Conservation (phyloP, 768 basidiomycete species). For the Lanmaoa rubissima region DNA sequence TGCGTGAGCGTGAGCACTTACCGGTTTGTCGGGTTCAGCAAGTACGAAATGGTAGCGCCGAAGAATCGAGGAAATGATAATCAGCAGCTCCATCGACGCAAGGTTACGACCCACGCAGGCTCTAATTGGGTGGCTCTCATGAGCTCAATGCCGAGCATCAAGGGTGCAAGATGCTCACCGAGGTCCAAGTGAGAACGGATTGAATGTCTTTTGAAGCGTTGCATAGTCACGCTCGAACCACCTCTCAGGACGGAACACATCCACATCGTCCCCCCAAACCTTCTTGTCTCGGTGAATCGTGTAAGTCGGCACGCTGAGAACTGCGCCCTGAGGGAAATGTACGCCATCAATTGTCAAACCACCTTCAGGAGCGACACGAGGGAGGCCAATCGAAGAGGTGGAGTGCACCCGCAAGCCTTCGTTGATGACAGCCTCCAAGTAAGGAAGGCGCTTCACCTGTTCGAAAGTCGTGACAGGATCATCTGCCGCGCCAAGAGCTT, state of each 20-base stretch:
- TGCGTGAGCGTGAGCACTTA: slow-evolving; percentile 31
- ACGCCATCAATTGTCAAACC: slow-evolving; percentile 55
- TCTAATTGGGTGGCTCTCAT: slow-evolving; percentile 34
- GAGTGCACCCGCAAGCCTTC: slow-evolving; percentile 85
- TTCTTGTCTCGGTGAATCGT: slow-evolving; percentile 71
- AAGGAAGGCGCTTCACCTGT: slow-evolving; percentile 70
- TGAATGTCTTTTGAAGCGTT: slow-evolving; percentile 69
- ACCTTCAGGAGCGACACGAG: slow-evolving; percentile 72
- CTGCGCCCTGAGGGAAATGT: slow-evolving; percentile 71
- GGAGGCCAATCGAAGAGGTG: slow-evolving; percentile 80
- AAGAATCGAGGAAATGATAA: slow-evolving; percentile 80
- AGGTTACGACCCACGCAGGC: slow-evolving; percentile 85
- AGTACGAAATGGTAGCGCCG: slow-evolving; percentile 74
- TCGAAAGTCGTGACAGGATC: slow-evolving; percentile 62
- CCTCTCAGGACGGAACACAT: slow-evolving; percentile 75
- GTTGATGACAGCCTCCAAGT: slow-evolving; percentile 84
- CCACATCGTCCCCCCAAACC: slow-evolving; percentile 79
- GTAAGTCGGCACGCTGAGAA: slow-evolving; percentile 79
- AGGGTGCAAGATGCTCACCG: slow-evolving; percentile 39
- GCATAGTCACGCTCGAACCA: slow-evolving; percentile 75
- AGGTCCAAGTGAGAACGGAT: slow-evolving; percentile 84
- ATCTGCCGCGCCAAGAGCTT: slow-evolving; percentile 54
- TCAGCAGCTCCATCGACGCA: slow-evolving; percentile 73
- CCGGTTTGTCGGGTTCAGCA: slow-evolving; percentile 54
- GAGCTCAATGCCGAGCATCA: not conserved